Evolutionary conservation across 192 early-diverging fungal species (phyloP).

Genomic region (Backusella parvicylindrica): DNA sequence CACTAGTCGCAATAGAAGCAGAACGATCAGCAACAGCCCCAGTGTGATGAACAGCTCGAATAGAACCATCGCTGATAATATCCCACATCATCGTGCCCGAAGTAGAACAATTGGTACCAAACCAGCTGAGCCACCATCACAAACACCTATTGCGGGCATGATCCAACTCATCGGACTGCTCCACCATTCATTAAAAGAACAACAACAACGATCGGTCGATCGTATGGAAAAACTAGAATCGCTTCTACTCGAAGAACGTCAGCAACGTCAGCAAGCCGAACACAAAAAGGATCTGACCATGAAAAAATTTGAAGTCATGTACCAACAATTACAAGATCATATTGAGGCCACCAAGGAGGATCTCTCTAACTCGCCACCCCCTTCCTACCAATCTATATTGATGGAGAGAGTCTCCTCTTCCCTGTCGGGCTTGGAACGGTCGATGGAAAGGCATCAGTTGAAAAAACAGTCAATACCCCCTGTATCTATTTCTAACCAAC

Average conservation of each 20-base stretch:
- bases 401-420: not conserved
- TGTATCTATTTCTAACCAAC: not conserved
- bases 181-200: slow-evolving; percentile 19
- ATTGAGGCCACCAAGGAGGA: not conserved
- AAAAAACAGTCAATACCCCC: not conserved
- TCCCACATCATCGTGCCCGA: not conserved
- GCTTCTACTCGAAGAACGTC: not conserved
- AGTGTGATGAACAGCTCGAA: not conserved
- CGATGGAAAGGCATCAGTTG: not conserved
- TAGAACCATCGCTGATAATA: not conserved
- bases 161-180: slow-evolving; percentile 14
- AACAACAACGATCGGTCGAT: slow-evolving; percentile 1
- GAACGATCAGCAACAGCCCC: not conserved
- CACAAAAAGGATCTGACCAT: not conserved
- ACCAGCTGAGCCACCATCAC: not conserved
- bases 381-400: not conserved
- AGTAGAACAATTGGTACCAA: not conserved
- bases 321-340: not conserved
- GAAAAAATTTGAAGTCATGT: not conserved
- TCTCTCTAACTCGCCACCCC: not conserved
- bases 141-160: slow-evolving; percentile 11
- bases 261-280: slow-evolving; percentile 1
- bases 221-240: slow-evolving; percentile 14
- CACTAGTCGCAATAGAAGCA: not conserved
- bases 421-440: not conserved